Percentiles rank a stretch among this genome's conserved stretches.
phyloP scores from a whole-genome alignment of 805 yeast genomes.

The Millerago galiae region DNA sequence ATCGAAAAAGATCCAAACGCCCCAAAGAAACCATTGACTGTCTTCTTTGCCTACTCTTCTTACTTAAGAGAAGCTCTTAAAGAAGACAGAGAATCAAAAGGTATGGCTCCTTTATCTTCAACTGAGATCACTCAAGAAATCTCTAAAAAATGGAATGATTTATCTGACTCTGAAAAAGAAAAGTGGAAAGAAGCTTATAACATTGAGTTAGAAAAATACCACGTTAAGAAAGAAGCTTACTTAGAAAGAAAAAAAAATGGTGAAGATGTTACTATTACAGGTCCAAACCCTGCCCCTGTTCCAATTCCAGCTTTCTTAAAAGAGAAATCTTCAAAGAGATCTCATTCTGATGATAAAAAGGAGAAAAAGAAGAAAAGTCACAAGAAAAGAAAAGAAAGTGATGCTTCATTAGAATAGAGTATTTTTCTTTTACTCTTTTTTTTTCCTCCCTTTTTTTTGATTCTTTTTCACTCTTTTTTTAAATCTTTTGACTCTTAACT shows the following conservation, averaged over 20 bases:
- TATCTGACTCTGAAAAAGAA: slow-evolving; percentile 63
- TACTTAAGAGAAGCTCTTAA: slow-evolving; percentile 65
- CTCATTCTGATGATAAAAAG: slow-evolving; percentile 29
- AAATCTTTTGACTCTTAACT: no score
- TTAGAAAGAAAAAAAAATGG: slow-evolving; percentile 40
- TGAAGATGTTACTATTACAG: slow-evolving; percentile 16
- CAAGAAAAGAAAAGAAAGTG: slow-evolving; percentile 39
- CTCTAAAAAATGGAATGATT: slow-evolving; percentile 70
- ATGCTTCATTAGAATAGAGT: no score
- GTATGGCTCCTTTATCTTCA: slow-evolving; percentile 59
- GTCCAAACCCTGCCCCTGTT: slow-evolving; percentile 34
- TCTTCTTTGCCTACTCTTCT: slow-evolving; percentile 73
- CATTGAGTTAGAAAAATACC: slow-evolving; percentile 39
- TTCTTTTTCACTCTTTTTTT: no score
- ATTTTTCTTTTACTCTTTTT: background rate
- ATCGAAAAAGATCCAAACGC: slow-evolving; percentile 82
- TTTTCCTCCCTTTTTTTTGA: background rate
- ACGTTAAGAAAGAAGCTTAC: slow-evolving; percentile 39
- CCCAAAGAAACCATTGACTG: slow-evolving; percentile 91
- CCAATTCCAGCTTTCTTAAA: slow-evolving; percentile 30
- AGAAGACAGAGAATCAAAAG: slow-evolving; percentile 55
- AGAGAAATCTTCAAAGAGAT: slow-evolving; percentile 32
- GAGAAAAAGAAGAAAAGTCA: slow-evolving; percentile 43
- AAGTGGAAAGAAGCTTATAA: slow-evolving; percentile 59
- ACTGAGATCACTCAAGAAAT: slow-evolving; percentile 76